phyloP scores from a whole-genome alignment of 2,329 filamentous ascomycete genomes.

The Calonectria crousiana region DNA sequence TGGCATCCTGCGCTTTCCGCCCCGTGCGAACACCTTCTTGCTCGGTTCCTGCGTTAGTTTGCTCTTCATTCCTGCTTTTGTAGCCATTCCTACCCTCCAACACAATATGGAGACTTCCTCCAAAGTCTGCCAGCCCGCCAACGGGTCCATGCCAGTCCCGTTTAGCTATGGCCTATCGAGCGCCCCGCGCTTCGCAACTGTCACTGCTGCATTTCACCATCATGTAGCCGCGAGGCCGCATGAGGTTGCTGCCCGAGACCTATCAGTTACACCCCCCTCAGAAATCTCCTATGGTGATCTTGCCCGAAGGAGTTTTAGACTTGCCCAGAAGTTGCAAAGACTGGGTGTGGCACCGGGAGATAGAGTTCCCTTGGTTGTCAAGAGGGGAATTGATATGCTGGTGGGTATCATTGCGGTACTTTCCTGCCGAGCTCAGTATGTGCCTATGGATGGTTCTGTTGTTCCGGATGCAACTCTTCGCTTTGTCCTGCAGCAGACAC shows the following conservation, averaged over 20 bases:
- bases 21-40: neutral
- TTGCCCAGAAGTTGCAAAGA: slow-evolving; percentile 54
- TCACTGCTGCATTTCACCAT: slow-evolving; percentile 52
- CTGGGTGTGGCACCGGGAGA: slow-evolving; percentile 59
- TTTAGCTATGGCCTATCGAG: slow-evolving; percentile 36
- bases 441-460: slow-evolving; percentile 69
- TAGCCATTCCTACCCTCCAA: slow-evolving; percentile 4
- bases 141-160: slow-evolving; percentile 32
- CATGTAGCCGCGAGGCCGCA: slow-evolving; percentile 52
- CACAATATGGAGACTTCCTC: slow-evolving; percentile 33
- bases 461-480: slow-evolving; percentile 61
- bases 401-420: slow-evolving; percentile 67
- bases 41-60: neutral
- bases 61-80: neutral
- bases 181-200: slow-evolving; percentile 44
- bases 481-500: slow-evolving; percentile 62
- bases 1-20: neutral
- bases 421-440: slow-evolving; percentile 68
- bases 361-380: slow-evolving; percentile 66
- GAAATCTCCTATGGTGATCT: slow-evolving; percentile 61
- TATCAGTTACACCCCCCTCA: slow-evolving; percentile 44
- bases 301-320: slow-evolving; percentile 47
- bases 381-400: slow-evolving; percentile 67
- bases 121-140: slow-evolving; percentile 1
- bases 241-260: slow-evolving; percentile 52